phyloP scores from a whole-genome alignment of 768 basidiomycete species.

The Russula sp. region DNA sequence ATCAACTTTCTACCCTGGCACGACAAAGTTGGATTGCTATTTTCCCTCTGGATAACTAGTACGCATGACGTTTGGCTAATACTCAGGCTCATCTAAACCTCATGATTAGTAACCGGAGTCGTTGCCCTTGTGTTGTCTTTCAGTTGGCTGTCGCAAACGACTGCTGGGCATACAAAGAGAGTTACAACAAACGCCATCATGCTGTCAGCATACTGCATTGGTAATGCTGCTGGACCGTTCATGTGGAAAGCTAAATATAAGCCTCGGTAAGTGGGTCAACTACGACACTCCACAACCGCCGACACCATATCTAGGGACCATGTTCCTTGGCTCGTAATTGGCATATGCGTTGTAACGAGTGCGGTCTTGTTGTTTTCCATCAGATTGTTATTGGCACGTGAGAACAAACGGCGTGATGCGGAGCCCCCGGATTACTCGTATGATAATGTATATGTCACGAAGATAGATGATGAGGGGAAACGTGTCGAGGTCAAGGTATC shows the following conservation, averaged over 20 bases:
- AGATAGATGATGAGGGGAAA: slow-evolving; percentile 48
- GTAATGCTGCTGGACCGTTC: slow-evolving; percentile 66
- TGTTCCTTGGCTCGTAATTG: slow-evolving; percentile 76
- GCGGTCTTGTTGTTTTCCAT: slow-evolving; percentile 50
- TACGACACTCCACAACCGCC: not conserved
- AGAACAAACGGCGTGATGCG: slow-evolving; percentile 63
- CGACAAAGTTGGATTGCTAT: slow-evolving; percentile 63
- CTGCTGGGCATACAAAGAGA: slow-evolving; percentile 69
- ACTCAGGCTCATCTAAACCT: slow-evolving; percentile 3
- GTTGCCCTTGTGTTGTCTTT: slow-evolving; percentile 61
- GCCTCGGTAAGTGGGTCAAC: slow-evolving; percentile 48
- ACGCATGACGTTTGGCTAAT: slow-evolving; percentile 22
- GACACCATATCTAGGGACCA: slow-evolving; percentile 48
- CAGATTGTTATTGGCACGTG: slow-evolving; percentile 50
- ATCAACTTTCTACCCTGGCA: slow-evolving; percentile 63
- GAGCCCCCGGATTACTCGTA: slow-evolving; percentile 53
- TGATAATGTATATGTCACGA: slow-evolving; percentile 62
- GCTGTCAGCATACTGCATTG: slow-evolving; percentile 65
- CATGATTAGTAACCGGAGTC: slow-evolving; percentile 43
- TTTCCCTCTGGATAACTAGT: slow-evolving; percentile 55
- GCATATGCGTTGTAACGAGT: slow-evolving; percentile 56
- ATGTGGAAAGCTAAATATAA: slow-evolving; percentile 72
- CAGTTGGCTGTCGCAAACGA: slow-evolving; percentile 63
- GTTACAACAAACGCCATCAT: slow-evolving; percentile 71
- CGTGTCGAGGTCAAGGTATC: slow-evolving; percentile 56